These are phyloP conservation scores for Beta macrorhiza DNA, from an alignment of 179 eudicot genomes.

Conservation along the genomic window DNA sequence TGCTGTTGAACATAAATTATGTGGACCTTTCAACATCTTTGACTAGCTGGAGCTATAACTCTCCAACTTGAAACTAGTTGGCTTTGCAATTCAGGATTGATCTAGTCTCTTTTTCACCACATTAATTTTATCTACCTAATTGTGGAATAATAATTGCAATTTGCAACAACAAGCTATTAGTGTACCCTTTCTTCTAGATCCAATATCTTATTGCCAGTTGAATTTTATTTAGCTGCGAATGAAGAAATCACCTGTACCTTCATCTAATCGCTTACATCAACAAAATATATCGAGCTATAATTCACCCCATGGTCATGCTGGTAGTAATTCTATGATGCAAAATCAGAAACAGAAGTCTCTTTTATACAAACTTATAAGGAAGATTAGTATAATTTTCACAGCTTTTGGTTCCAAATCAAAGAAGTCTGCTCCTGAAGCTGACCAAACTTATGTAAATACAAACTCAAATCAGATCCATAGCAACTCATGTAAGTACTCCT, in stretches of 20 bases:
- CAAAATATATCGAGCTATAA: conserved; percentile 6
- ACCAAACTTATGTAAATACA: conserved; percentile 9
- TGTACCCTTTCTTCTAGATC: conserved; percentile 1
- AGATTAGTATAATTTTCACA: conserved; percentile 28
- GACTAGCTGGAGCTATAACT: conserved; percentile 7
- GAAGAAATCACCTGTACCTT: conserved; percentile 31
- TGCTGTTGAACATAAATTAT: neutral
- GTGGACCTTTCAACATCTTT: conserved; percentile 4
- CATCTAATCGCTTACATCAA: conserved; percentile 13
- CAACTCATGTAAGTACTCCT: conserved; percentile 29
- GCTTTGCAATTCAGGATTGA: conserved; percentile 3
- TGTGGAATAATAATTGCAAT: conserved; percentile 8
- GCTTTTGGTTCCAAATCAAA: conserved; percentile 29
- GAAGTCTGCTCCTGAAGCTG: conserved; percentile 12
- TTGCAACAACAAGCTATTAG: conserved; percentile 11
- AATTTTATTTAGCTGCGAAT: conserved; percentile 21
- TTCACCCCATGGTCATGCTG: conserved; percentile 9
- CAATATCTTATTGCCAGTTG: conserved; percentile 8
- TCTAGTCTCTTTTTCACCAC: conserved; percentile 4
- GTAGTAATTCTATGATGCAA: conserved; percentile 18
- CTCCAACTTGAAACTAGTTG: conserved; percentile 2
- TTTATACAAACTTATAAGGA: conserved; percentile 29
- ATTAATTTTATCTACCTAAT: neutral
- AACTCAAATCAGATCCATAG: conserved; percentile 17
- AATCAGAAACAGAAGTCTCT: conserved; percentile 23